Conservation (phyloP, 805 yeast species). For the Wickerhamiella sergipiensis region DNA sequence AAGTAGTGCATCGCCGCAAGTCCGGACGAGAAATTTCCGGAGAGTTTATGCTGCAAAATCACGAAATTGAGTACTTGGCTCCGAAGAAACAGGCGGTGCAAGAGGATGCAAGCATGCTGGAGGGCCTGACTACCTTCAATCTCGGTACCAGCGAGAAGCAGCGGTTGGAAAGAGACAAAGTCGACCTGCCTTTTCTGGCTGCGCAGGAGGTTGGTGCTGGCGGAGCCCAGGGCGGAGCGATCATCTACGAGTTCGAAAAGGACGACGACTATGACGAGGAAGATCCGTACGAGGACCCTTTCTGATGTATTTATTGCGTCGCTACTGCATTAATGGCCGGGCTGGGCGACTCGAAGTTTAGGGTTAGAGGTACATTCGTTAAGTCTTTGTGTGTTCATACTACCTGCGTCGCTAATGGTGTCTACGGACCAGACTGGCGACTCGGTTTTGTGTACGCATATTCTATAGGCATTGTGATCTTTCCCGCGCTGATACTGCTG, state of each 20-base stretch:
- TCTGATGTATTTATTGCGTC: constrained; percentile 27
- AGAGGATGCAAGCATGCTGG: constrained; percentile 37
- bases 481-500: too few species aligned
- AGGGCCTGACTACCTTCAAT: constrained; percentile 78
- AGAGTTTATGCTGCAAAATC: constrained; percentile 37
- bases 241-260: constrained; percentile 87
- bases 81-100: constrained; percentile 20
- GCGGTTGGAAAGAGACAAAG: constrained; percentile 63
- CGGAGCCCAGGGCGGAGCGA: constrained; percentile 77
- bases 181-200: constrained; percentile 79
- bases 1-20: constrained; percentile 57
- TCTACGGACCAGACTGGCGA: background rate
- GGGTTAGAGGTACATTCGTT: too few species aligned
- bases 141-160: constrained; percentile 64
- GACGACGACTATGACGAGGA: constrained; percentile 98
- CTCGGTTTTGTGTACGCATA: too few species aligned
- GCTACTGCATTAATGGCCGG: too few species aligned
- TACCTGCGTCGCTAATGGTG: background rate
- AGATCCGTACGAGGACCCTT: constrained; percentile 95
- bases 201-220: constrained; percentile 52
- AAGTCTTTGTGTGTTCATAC: too few species aligned
- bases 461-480: too few species aligned
- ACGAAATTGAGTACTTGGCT: constrained; percentile 30
- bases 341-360: too few species aligned
- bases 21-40: constrained; percentile 67